Conservation (phyloP, 2,329 filamentous ascomycete genomes). For the Alternaria gaisen region DNA sequence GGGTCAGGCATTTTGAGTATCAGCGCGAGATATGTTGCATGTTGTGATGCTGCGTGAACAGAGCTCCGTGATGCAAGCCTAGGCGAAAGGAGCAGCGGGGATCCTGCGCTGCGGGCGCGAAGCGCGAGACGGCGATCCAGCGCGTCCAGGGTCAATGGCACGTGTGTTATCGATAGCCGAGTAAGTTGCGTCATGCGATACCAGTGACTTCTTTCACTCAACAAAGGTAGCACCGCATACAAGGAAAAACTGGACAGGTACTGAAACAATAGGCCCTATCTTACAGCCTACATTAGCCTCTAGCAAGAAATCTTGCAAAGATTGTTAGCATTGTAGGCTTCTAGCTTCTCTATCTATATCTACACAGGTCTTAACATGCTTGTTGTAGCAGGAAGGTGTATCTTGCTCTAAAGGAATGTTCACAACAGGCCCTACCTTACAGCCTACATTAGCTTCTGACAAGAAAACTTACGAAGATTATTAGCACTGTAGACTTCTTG, state of each 20-base stretch:
- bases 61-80: neutral
- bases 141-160: slow-evolving; percentile 16
- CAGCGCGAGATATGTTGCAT: slow-evolving; percentile 16
- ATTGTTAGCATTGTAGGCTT: no score
- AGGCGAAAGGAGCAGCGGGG: slow-evolving; percentile 1
- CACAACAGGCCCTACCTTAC: no score
- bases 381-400: no score
- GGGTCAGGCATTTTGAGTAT: slow-evolving; percentile 35
- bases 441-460: no score
- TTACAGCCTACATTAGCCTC: no score
- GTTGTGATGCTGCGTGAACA: neutral
- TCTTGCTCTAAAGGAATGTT: no score
- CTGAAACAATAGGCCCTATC: no score
- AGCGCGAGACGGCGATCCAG: slow-evolving; percentile 6
- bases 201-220: neutral
- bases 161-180: slow-evolving; percentile 14
- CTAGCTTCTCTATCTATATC: neutral
- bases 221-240: neutral
- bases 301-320: no score
- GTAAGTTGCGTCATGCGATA: slow-evolving; percentile 3
- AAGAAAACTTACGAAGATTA: no score
- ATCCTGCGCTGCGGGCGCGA: slow-evolving; percentile 13
- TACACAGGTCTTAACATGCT: no score
- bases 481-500: no score
- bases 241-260: no score